Conservation (phyloP, 2,329 filamentous ascomycete species). For the Botryotinia narcissicola region DNA sequence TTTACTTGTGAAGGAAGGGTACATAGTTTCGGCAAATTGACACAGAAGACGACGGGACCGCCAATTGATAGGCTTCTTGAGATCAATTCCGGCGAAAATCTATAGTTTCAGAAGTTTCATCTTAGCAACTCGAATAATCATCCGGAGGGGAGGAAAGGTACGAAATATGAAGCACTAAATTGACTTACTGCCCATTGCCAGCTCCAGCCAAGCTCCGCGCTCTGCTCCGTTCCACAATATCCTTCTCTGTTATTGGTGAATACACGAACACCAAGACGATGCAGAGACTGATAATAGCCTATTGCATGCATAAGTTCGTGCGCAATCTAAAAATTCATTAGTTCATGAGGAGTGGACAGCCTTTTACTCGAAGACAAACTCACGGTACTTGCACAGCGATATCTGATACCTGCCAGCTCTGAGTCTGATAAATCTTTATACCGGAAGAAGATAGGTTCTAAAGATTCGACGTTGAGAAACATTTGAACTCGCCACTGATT, state of each 20-base stretch:
- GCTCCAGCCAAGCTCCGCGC: constrained; percentile 13
- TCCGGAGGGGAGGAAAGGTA: no score
- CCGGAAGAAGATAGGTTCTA: not conserved
- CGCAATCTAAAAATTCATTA: not conserved
- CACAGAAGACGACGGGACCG: not conserved
- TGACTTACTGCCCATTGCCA: constrained; percentile 10
- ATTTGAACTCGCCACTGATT: not conserved
- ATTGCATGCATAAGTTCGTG: constrained; percentile 15
- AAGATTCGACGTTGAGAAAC: not conserved
- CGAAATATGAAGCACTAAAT: no score
- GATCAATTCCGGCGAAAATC: constrained; percentile 10
- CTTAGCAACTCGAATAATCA: not conserved
- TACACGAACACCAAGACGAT: not conserved
- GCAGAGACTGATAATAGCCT: constrained; percentile 7
- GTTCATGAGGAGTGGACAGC: not conserved
- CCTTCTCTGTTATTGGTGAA: constrained; percentile 5
- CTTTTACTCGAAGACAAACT: not conserved
- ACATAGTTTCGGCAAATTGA: not conserved
- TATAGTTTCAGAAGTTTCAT: not conserved
- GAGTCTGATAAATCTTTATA: not conserved
- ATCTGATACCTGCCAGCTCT: not conserved
- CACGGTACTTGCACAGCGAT: constrained; percentile 4
- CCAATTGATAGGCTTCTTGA: not conserved
- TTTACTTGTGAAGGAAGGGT: not conserved
- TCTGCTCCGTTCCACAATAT: not conserved